These are phyloP conservation scores for Agastache rugosa DNA, from an alignment of 257 asterid genomes.

Conservation along the genomic window DNA sequence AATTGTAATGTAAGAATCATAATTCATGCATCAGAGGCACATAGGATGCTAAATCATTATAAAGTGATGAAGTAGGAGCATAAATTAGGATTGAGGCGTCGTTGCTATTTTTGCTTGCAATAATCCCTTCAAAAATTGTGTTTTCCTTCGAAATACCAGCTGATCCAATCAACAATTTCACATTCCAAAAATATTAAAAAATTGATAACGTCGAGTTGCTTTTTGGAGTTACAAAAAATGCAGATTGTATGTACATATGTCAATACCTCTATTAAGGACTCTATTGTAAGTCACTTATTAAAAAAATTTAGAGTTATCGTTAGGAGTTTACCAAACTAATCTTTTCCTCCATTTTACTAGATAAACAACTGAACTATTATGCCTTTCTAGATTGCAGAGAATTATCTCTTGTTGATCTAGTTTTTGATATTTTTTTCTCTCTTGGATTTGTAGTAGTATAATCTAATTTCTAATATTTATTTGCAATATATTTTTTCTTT, in stretches of 20 bases:
- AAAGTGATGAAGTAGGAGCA: background rate
- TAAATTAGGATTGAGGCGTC: background rate
- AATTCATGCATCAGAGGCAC: background rate
- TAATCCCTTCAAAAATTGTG: background rate
- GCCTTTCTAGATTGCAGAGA: constrained; percentile 8
- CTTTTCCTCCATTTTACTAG: background rate
- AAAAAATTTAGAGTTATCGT: background rate
- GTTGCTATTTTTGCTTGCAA: background rate
- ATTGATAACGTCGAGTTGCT: background rate
- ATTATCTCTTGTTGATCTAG: constrained; percentile 7
- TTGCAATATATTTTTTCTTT: constrained; percentile 22
- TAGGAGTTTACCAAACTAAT: background rate
- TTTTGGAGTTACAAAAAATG: no score
- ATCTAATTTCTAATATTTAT: constrained; percentile 26
- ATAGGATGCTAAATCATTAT: background rate
- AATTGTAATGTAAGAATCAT: constrained; percentile 65
- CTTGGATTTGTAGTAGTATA: constrained; percentile 19
- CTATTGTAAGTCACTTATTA: background rate
- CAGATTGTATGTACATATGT: background rate
- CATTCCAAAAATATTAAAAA: constrained; percentile 7
- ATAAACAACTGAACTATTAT: constrained; percentile 8
- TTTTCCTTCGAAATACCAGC: background rate
- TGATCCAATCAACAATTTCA: background rate
- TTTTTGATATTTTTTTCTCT: constrained; percentile 1
- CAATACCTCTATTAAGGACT: background rate